Conservation (phyloP, 768 basidiomycete genomes). For the Xerocomus potaroensis region DNA sequence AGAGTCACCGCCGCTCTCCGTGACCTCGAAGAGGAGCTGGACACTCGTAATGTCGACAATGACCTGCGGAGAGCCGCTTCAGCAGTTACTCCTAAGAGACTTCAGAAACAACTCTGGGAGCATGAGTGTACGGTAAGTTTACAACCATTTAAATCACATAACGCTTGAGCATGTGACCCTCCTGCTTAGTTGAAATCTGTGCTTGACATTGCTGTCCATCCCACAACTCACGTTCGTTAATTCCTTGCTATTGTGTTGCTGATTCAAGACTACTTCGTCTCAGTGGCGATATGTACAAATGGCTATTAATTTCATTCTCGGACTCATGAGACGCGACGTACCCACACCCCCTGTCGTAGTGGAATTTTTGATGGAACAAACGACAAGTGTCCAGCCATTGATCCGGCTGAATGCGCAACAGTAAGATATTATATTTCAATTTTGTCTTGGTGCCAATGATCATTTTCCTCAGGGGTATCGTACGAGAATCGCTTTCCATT, state of each 20-base stretch:
- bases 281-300: conserved; percentile 84
- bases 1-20: conserved; percentile 45
- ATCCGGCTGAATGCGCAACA: conserved; percentile 63
- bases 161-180: not conserved
- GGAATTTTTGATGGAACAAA: conserved; percentile 60
- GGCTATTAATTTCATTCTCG: conserved; percentile 55
- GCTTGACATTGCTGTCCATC: conserved; percentile 53
- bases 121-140: conserved; percentile 48
- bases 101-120: conserved; percentile 40
- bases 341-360: conserved; percentile 50
- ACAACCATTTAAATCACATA: not conserved
- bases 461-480: conserved; percentile 47
- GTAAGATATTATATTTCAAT: conserved; percentile 35
- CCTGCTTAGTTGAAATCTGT: conserved; percentile 51
- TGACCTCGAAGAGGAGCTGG: conserved; percentile 50
- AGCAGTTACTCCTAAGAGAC: conserved; percentile 39
- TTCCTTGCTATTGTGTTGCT: not conserved
- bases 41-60: conserved; percentile 38
- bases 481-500: conserved; percentile 61
- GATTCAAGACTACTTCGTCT: conserved; percentile 10
- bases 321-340: conserved; percentile 61
- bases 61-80: conserved; percentile 42
- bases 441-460: not conserved
- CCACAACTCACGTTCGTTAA: conserved; percentile 67
- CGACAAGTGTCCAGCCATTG: conserved; percentile 65